Evolutionary conservation across 805 yeast genomes (phyloP).

Genomic region (Monosporozyma aquatica): DNA sequence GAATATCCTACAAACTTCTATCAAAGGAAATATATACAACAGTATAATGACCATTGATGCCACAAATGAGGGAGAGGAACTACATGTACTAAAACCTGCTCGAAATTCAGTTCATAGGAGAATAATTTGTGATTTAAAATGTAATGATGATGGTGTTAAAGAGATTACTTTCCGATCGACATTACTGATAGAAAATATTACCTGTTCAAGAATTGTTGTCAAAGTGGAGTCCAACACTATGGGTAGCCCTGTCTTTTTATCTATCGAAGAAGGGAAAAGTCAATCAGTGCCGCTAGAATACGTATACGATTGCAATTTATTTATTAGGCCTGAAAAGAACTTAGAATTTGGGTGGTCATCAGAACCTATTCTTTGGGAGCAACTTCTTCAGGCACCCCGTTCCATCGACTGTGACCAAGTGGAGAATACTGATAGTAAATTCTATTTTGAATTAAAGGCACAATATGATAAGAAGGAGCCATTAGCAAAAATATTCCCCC

Average conservation of each 20-base stretch:
- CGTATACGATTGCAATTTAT: constrained; percentile 51
- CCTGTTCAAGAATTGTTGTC: constrained; percentile 48
- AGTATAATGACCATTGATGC: constrained; percentile 52
- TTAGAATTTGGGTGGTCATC: constrained; percentile 61
- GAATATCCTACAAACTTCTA: constrained; percentile 54
- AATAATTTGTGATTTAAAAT: constrained; percentile 56
- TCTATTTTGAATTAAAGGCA: constrained; percentile 68
- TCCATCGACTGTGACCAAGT: constrained; percentile 53
- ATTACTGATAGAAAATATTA: constrained; percentile 54
- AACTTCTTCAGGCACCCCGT: constrained; percentile 39
- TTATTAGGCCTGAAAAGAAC: constrained; percentile 49
- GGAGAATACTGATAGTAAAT: constrained; percentile 36
- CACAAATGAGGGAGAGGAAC: constrained; percentile 73
- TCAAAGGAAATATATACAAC: constrained; percentile 49
- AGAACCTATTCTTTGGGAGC: constrained; percentile 56
- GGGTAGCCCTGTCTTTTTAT: constrained; percentile 27
- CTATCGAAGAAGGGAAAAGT: constrained; percentile 46
- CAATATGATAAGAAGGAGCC: constrained; percentile 58
- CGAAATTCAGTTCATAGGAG: constrained; percentile 59
- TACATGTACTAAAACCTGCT: constrained; percentile 59
- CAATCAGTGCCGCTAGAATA: constrained; percentile 66
- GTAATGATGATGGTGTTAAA: constrained; percentile 73
- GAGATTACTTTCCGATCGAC: constrained; percentile 72
- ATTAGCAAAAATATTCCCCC: constrained; percentile 69
- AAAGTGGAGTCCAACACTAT: constrained; percentile 28